Conservation (phyloP, 75 land plant genomes). For the Picea sitchensis region DNA sequence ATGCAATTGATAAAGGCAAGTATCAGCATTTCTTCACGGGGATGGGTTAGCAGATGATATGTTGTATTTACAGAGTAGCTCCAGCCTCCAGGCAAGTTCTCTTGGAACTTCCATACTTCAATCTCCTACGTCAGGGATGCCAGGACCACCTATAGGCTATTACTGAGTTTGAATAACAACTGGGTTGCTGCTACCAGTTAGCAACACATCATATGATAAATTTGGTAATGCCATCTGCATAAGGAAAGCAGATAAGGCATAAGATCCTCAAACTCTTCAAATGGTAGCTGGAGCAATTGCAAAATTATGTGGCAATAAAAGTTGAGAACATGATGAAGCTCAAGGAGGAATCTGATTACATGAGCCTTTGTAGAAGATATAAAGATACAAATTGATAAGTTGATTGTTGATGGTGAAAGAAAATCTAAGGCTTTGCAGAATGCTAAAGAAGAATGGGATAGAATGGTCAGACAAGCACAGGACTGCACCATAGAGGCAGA, state of each 20-base stretch:
- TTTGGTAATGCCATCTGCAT: too few species aligned
- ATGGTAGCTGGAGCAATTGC: too few species aligned
- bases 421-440: constrained; percentile 43
- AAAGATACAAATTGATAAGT: constrained; percentile 61
- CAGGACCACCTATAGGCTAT: constrained; percentile 30
- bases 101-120: constrained; percentile 31
- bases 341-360: constrained; percentile 92
- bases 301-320: constrained; percentile 62
- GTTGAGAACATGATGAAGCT: constrained; percentile 89
- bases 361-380: constrained; percentile 71
- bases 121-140: constrained; percentile 20
- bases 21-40: constrained; percentile 83
- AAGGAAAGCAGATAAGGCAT: neutral
- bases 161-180: constrained; percentile 78
- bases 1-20: constrained; percentile 49
- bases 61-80: constrained; percentile 74
- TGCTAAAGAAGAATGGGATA: constrained; percentile 58
- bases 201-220: constrained; percentile 65
- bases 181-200: constrained; percentile 86
- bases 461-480: constrained; percentile 50
- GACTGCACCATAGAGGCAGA: constrained; percentile 69
- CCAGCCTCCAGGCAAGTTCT: constrained; percentile 62
- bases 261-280: neutral
- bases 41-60: constrained; percentile 89
- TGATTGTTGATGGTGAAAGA: constrained; percentile 74